phyloP scores from a whole-genome alignment of 2,329 filamentous ascomycete species.

The Phialemoniopsis sp. region DNA sequence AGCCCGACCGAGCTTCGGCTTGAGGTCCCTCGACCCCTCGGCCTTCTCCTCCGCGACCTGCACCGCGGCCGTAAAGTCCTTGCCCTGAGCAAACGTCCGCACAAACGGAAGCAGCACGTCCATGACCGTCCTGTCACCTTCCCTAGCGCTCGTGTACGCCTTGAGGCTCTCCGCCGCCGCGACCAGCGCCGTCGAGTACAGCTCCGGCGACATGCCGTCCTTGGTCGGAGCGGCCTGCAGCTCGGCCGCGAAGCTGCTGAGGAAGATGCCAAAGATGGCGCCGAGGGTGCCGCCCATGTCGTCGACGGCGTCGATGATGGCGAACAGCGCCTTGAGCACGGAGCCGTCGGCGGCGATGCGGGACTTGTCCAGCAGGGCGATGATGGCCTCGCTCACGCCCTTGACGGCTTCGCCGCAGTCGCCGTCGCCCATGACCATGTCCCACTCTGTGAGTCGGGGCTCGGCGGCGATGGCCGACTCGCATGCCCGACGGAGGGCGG shows the following conservation, averaged over 20 bases:
- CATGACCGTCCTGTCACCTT: constrained; percentile 83
- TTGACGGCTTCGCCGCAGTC: constrained; percentile 25
- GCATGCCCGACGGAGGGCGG: constrained; percentile 10
- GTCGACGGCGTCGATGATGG: constrained; percentile 11
- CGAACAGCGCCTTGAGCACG: too few relatives aligned
- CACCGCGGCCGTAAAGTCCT: too few relatives aligned
- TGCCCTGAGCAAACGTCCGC: constrained; percentile 35
- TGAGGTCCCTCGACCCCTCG: too few relatives aligned
- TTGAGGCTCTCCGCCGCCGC: constrained; percentile 65
- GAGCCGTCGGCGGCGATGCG: too few relatives aligned
- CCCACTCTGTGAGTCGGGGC: constrained; percentile 23
- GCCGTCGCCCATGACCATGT: constrained; percentile 28
- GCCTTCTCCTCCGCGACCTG: too few relatives aligned
- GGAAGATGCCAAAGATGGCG: constrained; percentile 70
- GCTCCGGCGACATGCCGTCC: constrained; percentile 29
- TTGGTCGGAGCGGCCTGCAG: constrained; percentile 24
- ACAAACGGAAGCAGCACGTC: constrained; percentile 88
- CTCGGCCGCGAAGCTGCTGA: constrained; percentile 73
- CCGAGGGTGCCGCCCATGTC: constrained; percentile 58
- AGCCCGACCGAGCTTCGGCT: too few relatives aligned
- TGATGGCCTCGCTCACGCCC: constrained; percentile 9
- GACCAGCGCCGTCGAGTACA: constrained; percentile 62
- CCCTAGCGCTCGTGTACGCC: constrained; percentile 82
- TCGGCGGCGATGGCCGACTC: constrained; percentile 27
- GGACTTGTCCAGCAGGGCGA: not conserved